Evolutionary conservation across 1,284 basidiomycete species (phyloP).

Genomic region (Ceratobasidium theobromae): DNA sequence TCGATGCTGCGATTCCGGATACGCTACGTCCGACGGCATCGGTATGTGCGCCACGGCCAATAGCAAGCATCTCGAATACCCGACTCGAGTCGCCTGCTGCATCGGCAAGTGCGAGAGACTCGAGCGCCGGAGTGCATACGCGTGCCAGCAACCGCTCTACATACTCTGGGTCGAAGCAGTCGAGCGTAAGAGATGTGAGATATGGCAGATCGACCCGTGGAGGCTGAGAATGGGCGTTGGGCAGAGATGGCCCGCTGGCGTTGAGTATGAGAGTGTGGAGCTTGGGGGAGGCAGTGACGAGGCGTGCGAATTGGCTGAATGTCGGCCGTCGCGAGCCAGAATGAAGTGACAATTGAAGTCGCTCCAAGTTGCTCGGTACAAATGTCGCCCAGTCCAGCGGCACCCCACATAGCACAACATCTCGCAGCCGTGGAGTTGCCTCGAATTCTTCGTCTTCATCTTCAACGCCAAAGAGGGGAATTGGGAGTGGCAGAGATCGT

Average conservation of each 20-base stretch:
- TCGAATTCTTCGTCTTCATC: neutral
- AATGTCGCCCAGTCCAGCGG: constrained; percentile 16
- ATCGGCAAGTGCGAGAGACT: constrained; percentile 18
- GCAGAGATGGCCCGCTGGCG: constrained; percentile 4
- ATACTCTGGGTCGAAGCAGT: constrained; percentile 25
- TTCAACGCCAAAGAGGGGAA: constrained; percentile 1
- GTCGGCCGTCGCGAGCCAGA: constrained; percentile 10
- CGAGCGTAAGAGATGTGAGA: neutral
- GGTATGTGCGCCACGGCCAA: neutral
- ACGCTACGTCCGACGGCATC: constrained; percentile 9
- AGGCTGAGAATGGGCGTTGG: neutral
- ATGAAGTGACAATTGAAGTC: constrained; percentile 25
- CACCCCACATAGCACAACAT: constrained; percentile 14
- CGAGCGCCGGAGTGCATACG: constrained; percentile 6
- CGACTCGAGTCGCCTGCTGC: constrained; percentile 21
- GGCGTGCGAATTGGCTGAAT: constrained; percentile 19
- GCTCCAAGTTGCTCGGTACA: constrained; percentile 11
- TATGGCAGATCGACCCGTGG: neutral
- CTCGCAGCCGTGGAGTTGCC: constrained; percentile 2
- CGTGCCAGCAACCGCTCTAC: constrained; percentile 9
- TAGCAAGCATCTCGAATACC: constrained; percentile 22
- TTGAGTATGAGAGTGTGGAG: constrained; percentile 23
- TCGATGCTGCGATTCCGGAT: neutral
- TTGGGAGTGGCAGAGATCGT: neutral
- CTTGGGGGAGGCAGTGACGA: constrained; percentile 5